Conservation (phyloP, 495 filamentous ascomycete genomes). For the Aspergillus kassunensis region DNA sequence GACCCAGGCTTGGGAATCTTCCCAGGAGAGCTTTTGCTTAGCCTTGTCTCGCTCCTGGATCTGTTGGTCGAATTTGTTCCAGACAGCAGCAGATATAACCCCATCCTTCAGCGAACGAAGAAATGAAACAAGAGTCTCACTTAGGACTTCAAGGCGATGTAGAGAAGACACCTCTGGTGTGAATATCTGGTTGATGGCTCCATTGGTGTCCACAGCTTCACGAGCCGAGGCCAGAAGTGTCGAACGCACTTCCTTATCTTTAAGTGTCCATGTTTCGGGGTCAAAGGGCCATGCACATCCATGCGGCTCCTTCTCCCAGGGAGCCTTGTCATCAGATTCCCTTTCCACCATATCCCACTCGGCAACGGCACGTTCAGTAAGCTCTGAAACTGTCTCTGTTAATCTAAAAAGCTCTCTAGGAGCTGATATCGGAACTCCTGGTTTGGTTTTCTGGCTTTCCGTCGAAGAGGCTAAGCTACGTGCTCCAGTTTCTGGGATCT, state of each 20-base stretch:
- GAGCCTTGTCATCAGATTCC: conserved; percentile 39
- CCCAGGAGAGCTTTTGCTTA: conserved; percentile 44
- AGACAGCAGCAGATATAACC: conserved; percentile 63
- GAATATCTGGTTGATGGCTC: conserved; percentile 53
- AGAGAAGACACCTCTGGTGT: conserved; percentile 53
- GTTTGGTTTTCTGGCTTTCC: conserved; percentile 32
- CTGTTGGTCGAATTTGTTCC: conserved; percentile 64
- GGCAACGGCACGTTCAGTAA: conserved; percentile 70
- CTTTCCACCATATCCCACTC: conserved; percentile 78
- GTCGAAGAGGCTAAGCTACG: conserved; percentile 39
- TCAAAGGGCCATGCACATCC: conserved; percentile 72
- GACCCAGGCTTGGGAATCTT: conserved; percentile 64
- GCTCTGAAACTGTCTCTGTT: conserved; percentile 73
- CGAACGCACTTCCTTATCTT: conserved; percentile 30
- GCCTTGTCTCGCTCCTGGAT: conserved; percentile 49
- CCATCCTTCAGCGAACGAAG: conserved; percentile 70
- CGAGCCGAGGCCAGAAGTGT: conserved; percentile 43
- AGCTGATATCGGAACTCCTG: conserved; percentile 60
- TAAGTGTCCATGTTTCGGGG: conserved; percentile 46
- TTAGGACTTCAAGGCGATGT: conserved; percentile 65
- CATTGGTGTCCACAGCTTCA: conserved; percentile 67
- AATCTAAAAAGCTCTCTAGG: conserved; percentile 84
- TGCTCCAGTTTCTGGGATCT: conserved; percentile 74
- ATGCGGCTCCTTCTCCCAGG: conserved; percentile 53
- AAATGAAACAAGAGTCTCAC: conserved; percentile 65